Percentiles rank a stretch among this genome's conserved stretches.
Conservation (phyloP, 345 rosid species). For the Gossypium herbaceum region DNA sequence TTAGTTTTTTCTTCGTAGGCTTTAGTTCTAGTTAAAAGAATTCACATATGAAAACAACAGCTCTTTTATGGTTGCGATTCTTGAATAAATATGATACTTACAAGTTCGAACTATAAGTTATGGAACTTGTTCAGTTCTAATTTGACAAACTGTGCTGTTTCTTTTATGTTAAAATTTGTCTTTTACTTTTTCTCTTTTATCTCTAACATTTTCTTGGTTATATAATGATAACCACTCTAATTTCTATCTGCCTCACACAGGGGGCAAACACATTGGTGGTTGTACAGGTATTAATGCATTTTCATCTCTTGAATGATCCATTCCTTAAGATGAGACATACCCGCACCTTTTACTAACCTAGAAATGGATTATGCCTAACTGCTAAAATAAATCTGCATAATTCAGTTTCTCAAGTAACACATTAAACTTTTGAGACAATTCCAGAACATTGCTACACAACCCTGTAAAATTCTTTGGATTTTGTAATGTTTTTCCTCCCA, state of each 20-base stretch:
- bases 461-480: background rate
- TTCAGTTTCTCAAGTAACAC: background rate
- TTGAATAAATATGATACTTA: background rate
- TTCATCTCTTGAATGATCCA: background rate
- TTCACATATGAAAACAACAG: background rate
- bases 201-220: background rate
- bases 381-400: background rate
- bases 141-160: background rate
- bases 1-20: background rate
- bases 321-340: background rate
- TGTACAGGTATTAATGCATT: slow-evolving; percentile 63
- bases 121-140: background rate
- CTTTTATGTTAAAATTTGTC: background rate
- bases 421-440: background rate
- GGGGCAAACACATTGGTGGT: slow-evolving; percentile 91
- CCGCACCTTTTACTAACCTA: background rate
- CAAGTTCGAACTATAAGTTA: background rate
- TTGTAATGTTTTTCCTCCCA: background rate
- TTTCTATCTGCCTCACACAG: slow-evolving; percentile 32
- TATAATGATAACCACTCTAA: slow-evolving; percentile 8
- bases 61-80: background rate
- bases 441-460: background rate
- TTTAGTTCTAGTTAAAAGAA: background rate
- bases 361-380: background rate
- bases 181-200: background rate